Base-by-base conservation (phyloP, 805 yeast species). In the Yarrowia keelungensis region DNA sequence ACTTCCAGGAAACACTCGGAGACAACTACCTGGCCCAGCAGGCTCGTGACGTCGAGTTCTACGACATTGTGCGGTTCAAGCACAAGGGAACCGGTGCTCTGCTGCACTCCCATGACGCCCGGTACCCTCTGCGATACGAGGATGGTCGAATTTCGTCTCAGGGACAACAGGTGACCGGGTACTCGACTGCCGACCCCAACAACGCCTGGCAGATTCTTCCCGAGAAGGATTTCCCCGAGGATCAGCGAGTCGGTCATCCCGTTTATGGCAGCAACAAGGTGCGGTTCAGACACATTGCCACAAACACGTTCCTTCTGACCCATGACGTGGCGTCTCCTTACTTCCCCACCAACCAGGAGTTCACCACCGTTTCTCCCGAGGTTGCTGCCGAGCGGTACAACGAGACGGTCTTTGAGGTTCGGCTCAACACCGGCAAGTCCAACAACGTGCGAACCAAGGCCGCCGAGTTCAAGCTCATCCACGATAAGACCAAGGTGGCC, bases 251-350 rank as follows among this genome's bases (percentile, higher is more conserved):
- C 41, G 74, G 75, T 42, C 85, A 83, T 59, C 82, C 85, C 5
- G 89, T 95, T 45, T 79, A 75, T 71, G 87, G 91, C 71, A 90
- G 91, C 72, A 95, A 91, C 74, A 78, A 84, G 19, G 81, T 95
- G 69, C 89, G 98, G 79, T 81, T 95, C 69, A 87, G 85, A 78
- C 99, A 95, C 76, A 85, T 89, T 64, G 87, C 83, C 39, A 92
- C 98, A 1, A 85, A 91, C 67, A 90, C 97, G 11, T 89, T 81
- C 74, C 81, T 95, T 72, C 84, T 92, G 74, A 86, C 98, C 22
- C 99, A 95, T 76, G 98, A 94, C 77, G 98, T 95, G 68, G 97
- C 97, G 1, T 95, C 98, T 2, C 98, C 99, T 38, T 82, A 89
- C 71, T 89, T 80, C 75, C 89, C 98, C 69, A 90, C 97, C n/a